A percentile compares a stretch with the other conserved stretches of the same genome.
phyloP scores from a whole-genome alignment of 208 protist species.

The Phytomonas francai region DNA sequence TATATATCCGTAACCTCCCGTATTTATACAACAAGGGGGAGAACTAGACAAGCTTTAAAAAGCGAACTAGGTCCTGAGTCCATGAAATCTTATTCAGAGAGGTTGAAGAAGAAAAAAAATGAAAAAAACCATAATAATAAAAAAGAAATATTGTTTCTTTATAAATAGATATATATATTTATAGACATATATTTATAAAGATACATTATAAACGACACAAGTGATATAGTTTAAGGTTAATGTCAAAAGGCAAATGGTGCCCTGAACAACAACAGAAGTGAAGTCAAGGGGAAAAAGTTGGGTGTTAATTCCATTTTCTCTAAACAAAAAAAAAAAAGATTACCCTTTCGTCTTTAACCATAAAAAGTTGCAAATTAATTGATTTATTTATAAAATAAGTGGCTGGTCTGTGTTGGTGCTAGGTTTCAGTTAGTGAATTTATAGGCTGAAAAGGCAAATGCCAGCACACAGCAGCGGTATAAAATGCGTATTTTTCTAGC shows the following conservation, averaged over 20 bases:
- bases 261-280: not conserved
- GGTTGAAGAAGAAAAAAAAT: slow-evolving; percentile 11
- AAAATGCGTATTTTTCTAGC: not conserved
- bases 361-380: slow-evolving; percentile 1
- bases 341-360: slow-evolving; percentile 1
- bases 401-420: not conserved
- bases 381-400: not conserved
- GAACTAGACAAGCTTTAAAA: slow-evolving; percentile 3
- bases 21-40: too few relatives aligned
- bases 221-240: slow-evolving; percentile 3
- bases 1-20: too few relatives aligned
- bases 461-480: not conserved
- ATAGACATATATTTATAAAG: too few relatives aligned
- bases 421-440: not conserved
- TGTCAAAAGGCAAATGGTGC: not conserved
- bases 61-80: not conserved
- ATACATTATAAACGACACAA: too few relatives aligned
- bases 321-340: slow-evolving; percentile 8
- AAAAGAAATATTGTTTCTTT: slow-evolving; percentile 14
- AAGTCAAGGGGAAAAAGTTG: not conserved
- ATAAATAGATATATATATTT: too few relatives aligned
- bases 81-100: not conserved
- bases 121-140: slow-evolving; percentile 11
- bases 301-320: not conserved
- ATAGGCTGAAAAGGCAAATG: slow-evolving; percentile 3